Conservation (phyloP, 257 asterid genomes). For the Solanum corneliomulleri region DNA sequence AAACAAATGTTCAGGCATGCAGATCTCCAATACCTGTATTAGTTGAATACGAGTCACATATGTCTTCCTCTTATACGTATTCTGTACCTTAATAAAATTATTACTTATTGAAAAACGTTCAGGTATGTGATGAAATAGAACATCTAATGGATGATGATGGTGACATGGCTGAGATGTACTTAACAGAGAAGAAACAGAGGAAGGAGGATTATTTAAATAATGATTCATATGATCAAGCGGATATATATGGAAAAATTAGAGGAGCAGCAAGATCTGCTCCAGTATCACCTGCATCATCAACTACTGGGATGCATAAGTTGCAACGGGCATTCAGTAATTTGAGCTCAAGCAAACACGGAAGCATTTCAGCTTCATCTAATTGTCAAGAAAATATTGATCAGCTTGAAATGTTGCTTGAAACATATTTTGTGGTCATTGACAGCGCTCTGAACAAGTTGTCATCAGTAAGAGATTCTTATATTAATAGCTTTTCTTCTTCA, state of each 20-base stretch:
- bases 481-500: not conserved
- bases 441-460: constrained; percentile 78
- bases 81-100: not conserved
- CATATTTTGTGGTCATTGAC: constrained; percentile 80
- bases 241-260: constrained; percentile 18
- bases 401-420: constrained; percentile 96
- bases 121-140: constrained; percentile 95
- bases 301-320: constrained; percentile 38
- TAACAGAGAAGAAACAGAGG: constrained; percentile 88
- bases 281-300: constrained; percentile 69
- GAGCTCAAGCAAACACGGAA: constrained; percentile 71
- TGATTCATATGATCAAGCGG: constrained; percentile 37
- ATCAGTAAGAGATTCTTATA: constrained; percentile 45
- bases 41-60: not conserved
- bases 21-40: not conserved
- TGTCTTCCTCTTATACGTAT: not conserved
- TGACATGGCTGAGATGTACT: constrained; percentile 99
- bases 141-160: constrained; percentile 98
- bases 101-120: constrained; percentile 7
- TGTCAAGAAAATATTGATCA: constrained; percentile 78
- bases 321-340: constrained; percentile 82
- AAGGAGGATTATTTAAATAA: constrained; percentile 37
- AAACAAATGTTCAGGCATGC: constrained; percentile 35
- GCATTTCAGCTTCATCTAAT: constrained; percentile 59
- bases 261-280: constrained; percentile 59